Percentiles rank a stretch among this genome's conserved stretches.
These are phyloP conservation scores for Zymoseptoria tritici DNA, from an alignment of 2,329 filamentous ascomycete genomes.

Conservation along the genomic window DNA sequence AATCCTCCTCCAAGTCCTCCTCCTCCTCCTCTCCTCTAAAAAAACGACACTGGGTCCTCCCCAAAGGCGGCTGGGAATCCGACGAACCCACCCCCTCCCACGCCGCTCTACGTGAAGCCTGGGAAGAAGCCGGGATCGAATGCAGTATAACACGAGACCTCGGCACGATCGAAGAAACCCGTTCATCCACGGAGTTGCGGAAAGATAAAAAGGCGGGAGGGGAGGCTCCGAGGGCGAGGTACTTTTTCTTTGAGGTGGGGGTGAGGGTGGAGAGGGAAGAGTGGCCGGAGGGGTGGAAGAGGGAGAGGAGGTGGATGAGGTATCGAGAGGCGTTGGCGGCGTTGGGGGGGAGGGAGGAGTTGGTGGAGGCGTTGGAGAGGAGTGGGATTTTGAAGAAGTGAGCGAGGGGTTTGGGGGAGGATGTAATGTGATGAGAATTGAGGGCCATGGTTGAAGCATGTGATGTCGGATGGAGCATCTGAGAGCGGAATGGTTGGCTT, in stretches of 20 bases:
- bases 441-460: too few relatives aligned
- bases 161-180: conserved; percentile 76
- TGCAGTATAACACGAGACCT: conserved; percentile 79
- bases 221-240: conserved; percentile 64
- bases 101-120: conserved; percentile 80
- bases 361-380: conserved; percentile 77
- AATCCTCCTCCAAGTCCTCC: conserved; percentile 54
- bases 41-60: conserved; percentile 77
- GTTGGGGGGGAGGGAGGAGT: conserved; percentile 71
- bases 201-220: conserved; percentile 22
- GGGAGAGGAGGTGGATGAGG: conserved; percentile 82
- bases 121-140: conserved; percentile 94
- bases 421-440: background rate
- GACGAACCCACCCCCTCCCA: conserved; percentile 84
- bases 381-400: conserved; percentile 39
- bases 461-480: too few relatives aligned
- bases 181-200: conserved; percentile 35
- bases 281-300: conserved; percentile 93
- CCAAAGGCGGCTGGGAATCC: conserved; percentile 95
- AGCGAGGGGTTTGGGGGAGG: too few relatives aligned
- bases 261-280: conserved; percentile 76
- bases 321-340: conserved; percentile 74
- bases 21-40: too few relatives aligned
- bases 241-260: conserved; percentile 80
- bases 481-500: too few relatives aligned